These are phyloP conservation scores for Cicer judaicum DNA, from an alignment of 306 rosid species.

Conservation along the genomic window DNA sequence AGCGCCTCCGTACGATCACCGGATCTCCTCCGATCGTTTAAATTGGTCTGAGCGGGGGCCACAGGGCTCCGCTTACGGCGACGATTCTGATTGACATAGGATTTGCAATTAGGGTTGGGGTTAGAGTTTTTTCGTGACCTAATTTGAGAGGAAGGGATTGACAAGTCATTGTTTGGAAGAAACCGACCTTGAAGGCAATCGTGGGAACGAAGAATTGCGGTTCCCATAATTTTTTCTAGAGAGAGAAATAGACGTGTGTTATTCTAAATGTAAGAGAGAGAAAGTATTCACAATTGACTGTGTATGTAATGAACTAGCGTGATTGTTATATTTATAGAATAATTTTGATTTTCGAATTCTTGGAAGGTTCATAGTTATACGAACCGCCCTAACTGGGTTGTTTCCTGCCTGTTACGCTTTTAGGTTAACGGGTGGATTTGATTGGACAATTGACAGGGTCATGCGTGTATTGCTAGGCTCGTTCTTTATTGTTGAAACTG, in stretches of 20 bases:
- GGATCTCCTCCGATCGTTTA: conserved; percentile 31
- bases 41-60: conserved; percentile 25
- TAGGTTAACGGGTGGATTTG: neutral
- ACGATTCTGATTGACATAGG: conserved; percentile 39
- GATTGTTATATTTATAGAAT: conserved; percentile 33
- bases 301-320: neutral
- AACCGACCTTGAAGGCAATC: conserved; percentile 53
- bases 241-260: neutral
- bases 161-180: conserved; percentile 48
- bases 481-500: too few relatives aligned
- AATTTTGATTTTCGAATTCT: neutral
- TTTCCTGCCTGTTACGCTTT: neutral
- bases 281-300: neutral
- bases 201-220: conserved; percentile 58
- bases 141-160: conserved; percentile 28
- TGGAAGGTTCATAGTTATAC: neutral
- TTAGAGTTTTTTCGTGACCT: conserved; percentile 25
- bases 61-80: conserved; percentile 65
- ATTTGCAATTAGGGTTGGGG: conserved; percentile 38
- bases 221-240: conserved; percentile 52
- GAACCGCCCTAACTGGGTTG: conserved; percentile 11
- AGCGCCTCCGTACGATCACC: conserved; percentile 42
- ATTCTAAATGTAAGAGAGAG: neutral
- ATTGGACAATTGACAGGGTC: conserved; percentile 26
- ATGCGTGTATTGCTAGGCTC: neutral